Evolutionary conservation across 2,329 filamentous ascomycete genomes (phyloP), one percentile per base, ranked within the genome.

Genomic region (Raffaelea deltoideospora): DNA sequence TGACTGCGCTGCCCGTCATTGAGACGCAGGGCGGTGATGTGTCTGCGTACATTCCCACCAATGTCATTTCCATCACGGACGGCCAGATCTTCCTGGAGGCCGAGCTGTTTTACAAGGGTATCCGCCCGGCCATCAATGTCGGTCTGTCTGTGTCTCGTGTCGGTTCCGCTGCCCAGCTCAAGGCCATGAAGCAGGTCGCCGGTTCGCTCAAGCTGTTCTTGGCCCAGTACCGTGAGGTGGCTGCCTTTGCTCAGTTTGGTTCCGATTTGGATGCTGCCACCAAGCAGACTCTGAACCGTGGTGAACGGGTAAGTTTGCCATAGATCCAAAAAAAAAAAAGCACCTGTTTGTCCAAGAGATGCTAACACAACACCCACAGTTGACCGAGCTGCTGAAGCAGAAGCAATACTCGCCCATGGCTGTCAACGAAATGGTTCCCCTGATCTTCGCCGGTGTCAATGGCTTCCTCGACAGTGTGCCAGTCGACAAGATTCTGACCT

Each of bases 121-220:
- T 98, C 67, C 88, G 90, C 60, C 90, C 90, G 55, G 90, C 90
- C 70, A 98, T 98, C 67, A 98, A 98, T 78, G 90, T 98, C 82
- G 90, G 90, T 90, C 84, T 98, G 54, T 98, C 90, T 56, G 90
- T 98, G 54, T 98, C 90, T 53, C 90, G 90, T 84, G 90, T 98
- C 79, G 90, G 90, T 63, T 98, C 90, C 58, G 85, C 90, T 63
- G 90, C 90, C 61, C 90, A 98, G 77, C 77, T 96, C 65, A 98
- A 96, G 84, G 87, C 90, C 69, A 98, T 98, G 90, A 98, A 98
- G 79, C 90, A 98, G 76, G 90, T 98, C 55, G 90, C 90, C 58
- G 90, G 90, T 77, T 96, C 88, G 52, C 75, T 98, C 60, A 98
- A 98, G 79, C 86, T 98, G 54, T 98, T 96, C 86, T 84, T 98